phyloP scores from a whole-genome alignment of 805 yeast genomes.

The Yarrowia sp. region DNA sequence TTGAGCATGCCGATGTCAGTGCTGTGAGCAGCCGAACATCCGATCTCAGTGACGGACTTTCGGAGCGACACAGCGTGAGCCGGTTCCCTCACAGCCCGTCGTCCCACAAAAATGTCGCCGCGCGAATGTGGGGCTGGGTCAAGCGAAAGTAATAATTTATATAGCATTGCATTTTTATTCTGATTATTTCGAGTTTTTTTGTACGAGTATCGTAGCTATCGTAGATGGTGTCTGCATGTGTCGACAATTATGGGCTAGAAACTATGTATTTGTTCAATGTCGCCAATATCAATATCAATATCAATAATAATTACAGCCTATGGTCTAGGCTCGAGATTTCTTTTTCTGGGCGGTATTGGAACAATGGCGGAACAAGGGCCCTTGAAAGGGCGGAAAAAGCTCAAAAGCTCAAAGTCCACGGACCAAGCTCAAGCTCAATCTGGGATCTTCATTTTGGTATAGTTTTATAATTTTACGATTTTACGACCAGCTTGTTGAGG shows the following conservation, averaged over 20 bases:
- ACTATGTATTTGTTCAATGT: no score
- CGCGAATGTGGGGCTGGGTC: constrained; percentile 36
- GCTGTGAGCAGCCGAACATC: constrained; percentile 20
- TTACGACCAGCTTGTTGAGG: no score
- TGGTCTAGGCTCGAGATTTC: not conserved
- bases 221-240: no score
- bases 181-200: not conserved
- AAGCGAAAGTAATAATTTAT: constrained; percentile 24
- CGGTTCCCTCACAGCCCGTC: constrained; percentile 23
- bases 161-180: constrained; percentile 22
- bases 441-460: no score
- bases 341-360: no score
- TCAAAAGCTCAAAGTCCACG: no score
- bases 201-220: no score
- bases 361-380: no score
- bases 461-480: no score
- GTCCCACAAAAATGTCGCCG: constrained; percentile 28
- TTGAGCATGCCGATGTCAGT: constrained; percentile 30
- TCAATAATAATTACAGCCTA: not conserved
- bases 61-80: constrained; percentile 1
- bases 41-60: not conserved
- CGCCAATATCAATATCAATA: not conserved
- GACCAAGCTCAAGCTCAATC: no score
- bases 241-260: no score
- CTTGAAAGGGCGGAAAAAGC: no score